Evolutionary conservation across 345 rosid species (phyloP).

Genomic region (Psidium guajava): DNA sequence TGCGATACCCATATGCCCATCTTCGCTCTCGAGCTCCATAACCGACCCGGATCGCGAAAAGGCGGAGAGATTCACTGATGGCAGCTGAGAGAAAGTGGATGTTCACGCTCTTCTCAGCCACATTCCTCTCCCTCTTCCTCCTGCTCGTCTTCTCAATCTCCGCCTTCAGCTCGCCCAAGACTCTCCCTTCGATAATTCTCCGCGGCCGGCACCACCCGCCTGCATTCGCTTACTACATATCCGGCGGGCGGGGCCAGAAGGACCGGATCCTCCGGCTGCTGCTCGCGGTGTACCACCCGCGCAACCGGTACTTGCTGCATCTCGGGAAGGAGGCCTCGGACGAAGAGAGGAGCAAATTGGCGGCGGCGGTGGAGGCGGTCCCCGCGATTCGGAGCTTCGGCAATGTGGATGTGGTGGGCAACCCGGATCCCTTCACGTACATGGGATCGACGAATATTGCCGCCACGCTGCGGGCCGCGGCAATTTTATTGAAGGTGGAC

Average conservation of each 20-base stretch:
- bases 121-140: constrained; percentile 55
- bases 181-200: constrained; percentile 57
- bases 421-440: constrained; percentile 51
- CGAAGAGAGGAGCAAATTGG: constrained; percentile 53
- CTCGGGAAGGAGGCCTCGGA: constrained; percentile 71
- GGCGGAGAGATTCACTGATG: constrained; percentile 17
- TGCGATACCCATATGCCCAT: constrained; percentile 25
- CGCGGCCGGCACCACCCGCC: constrained; percentile 87
- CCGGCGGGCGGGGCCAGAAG: constrained; percentile 62
- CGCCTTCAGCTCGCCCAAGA: constrained; percentile 53
- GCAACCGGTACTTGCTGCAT: constrained; percentile 85
- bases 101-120: constrained; percentile 72
- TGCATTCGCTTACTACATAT: constrained; percentile 78
- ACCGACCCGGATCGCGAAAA: not conserved
- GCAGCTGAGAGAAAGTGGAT: constrained; percentile 97
- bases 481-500: constrained; percentile 67
- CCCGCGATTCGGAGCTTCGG: constrained; percentile 63
- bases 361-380: constrained; percentile 47
- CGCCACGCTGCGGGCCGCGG: constrained; percentile 62
- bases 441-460: constrained; percentile 76
- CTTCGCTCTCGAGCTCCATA: not conserved
- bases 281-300: constrained; percentile 90
- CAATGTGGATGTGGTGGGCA: constrained; percentile 91
- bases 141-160: constrained; percentile 71
- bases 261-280: constrained; percentile 70